A percentile compares a stretch with the other conserved stretches of the same genome.
Conservation (phyloP, 352 stramenopile genomes). For the Phytophthora sp. region DNA sequence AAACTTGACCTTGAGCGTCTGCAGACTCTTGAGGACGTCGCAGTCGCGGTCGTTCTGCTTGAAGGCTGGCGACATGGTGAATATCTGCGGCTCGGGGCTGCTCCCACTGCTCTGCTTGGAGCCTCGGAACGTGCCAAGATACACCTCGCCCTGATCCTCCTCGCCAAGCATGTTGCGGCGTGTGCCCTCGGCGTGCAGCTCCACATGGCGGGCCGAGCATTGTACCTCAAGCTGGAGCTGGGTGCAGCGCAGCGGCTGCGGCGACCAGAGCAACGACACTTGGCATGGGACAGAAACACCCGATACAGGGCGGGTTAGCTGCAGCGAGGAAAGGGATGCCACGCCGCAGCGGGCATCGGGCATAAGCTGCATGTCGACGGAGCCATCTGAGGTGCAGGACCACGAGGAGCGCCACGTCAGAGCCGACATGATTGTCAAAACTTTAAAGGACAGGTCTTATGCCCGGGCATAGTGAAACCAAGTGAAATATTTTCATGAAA, state of each 20-base stretch:
- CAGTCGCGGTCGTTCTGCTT: constrained; percentile 48
- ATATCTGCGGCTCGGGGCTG: constrained; percentile 33
- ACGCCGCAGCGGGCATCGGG: constrained; percentile 3
- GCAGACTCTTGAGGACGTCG: constrained; percentile 62
- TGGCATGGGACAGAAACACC: constrained; percentile 45
- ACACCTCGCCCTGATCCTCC: constrained; percentile 66
- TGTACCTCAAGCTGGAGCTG: constrained; percentile 56
- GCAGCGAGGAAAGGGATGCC: constrained; percentile 18
- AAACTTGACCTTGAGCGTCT: constrained; percentile 69
- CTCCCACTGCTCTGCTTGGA: constrained; percentile 27
- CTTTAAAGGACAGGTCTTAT: too few relatives aligned
- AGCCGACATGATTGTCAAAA: constrained; percentile 23
- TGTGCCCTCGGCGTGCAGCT: constrained; percentile 62
- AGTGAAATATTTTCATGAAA: constrained; percentile 17
- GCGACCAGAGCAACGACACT: constrained; percentile 46
- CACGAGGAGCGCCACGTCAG: constrained; percentile 38
- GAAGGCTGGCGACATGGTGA: constrained; percentile 57
- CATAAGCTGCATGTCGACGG: constrained; percentile 17
- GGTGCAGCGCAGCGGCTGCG: constrained; percentile 46
- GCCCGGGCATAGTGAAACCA: constrained; percentile 19
- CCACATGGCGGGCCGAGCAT: constrained; percentile 75
- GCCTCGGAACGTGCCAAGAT: constrained; percentile 76
- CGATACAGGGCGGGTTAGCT: constrained; percentile 19
- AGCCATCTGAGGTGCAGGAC: background rate
- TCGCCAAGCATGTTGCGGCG: constrained; percentile 64